phyloP scores from a whole-genome alignment of 2,329 filamentous ascomycete species.

The Paecilomyces formosus region DNA sequence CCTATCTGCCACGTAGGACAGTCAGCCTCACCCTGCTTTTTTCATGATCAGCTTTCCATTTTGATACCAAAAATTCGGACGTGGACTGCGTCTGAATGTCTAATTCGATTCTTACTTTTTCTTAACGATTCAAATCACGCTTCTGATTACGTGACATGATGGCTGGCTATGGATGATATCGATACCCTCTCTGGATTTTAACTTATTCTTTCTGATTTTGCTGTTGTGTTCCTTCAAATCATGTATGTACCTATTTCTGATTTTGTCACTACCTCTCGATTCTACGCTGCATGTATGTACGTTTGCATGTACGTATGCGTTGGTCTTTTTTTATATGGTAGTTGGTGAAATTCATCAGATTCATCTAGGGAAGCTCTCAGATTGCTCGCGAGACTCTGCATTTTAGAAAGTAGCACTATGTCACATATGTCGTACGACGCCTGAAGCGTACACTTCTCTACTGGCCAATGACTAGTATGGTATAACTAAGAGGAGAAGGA shows the following conservation, averaged over 20 bases:
- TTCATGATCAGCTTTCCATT: not conserved
- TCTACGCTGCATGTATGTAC: conserved; percentile 7
- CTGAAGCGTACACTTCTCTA: too few species aligned
- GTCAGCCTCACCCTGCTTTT: not conserved
- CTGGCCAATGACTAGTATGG: too few species aligned
- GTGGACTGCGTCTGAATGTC: not conserved
- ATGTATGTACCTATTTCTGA: not conserved
- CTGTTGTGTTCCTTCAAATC: not conserved
- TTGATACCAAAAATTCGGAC: not conserved
- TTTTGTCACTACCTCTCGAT: not conserved
- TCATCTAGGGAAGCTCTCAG: not conserved
- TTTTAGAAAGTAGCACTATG: too few species aligned
- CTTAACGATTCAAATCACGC: not conserved
- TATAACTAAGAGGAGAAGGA: too few species aligned
- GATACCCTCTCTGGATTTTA: not conserved
- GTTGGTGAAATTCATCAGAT: not conserved
- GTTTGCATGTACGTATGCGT: conserved; percentile 10
- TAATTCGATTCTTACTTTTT: not conserved
- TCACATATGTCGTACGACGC: too few species aligned
- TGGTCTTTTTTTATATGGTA: not conserved
- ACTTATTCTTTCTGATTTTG: not conserved
- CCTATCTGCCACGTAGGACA: not conserved
- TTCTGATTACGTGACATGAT: not conserved
- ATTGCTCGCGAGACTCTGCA: too few species aligned
- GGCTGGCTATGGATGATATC: not conserved